Evolutionary conservation across 208 protist genomes (phyloP), one percentile per base, ranked within the genome.

Genomic region (Porcisia hertigi): DNA sequence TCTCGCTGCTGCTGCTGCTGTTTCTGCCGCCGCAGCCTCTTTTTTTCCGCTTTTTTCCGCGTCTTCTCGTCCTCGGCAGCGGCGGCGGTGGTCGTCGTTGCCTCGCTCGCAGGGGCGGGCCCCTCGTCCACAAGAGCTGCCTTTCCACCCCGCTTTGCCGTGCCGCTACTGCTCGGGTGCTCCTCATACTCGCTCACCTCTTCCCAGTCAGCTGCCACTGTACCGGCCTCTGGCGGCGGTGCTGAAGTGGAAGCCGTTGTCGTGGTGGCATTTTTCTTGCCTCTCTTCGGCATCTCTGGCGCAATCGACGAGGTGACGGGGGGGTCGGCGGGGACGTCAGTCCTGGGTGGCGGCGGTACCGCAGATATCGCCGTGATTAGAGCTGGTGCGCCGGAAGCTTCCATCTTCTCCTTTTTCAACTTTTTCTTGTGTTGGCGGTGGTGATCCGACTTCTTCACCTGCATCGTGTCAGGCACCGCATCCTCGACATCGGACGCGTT

Each of bases 1-100:
- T 84, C 78, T 25, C 81, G 76, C 58, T 81, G 87, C 70, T 82
- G 85, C 34, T 86, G 87, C 23, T 79, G 76, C 58, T 81, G 87
- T 67, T 82, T 83, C 36, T 86, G 86, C 69, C 79, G 81, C 55
- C 78, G 85, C 57, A 77, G 62, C 63, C 81, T 78, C 23, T 65
- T 72, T 43, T 80, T 81, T 66, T 87, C 82, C 62, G 75, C 75
- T 64, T 81, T 88, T 60, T 79, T 88, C 4, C 67, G 76, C 73
- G 25, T 77, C 69, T 65, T 69, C 23, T 57, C 76, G 58, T 84
- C 80, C n/a, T 69, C 65, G 45, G 55, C 70, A 20, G 30, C 54
- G 43, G 84, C 71, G 14, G 55, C 57, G 7, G 30, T 30, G 30
- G 30, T 30, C 30, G 30, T 30, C 30, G 52, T 62, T 12, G n/a